A percentile compares a stretch with the other conserved stretches of the same genome.
These are phyloP conservation scores for Ogataea wickerhamii DNA, from an alignment of 805 yeast genomes.

Conservation along the genomic window DNA sequence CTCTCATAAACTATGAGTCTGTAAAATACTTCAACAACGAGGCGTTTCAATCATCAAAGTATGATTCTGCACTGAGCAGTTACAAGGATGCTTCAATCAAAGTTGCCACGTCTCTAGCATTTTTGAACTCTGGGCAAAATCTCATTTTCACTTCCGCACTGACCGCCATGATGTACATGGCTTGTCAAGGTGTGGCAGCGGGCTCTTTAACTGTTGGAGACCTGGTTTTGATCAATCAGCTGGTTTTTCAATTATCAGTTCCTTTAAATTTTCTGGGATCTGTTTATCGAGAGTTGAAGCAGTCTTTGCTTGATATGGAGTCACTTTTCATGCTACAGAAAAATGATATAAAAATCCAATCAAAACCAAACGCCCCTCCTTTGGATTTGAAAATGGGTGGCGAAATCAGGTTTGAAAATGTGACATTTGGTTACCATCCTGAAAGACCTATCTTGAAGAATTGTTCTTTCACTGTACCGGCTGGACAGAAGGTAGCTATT, in stretches of 20 bases:
- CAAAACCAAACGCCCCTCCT: constrained; percentile 59
- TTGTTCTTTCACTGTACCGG: constrained; percentile 81
- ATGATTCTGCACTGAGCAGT: constrained; percentile 65
- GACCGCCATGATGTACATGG: constrained; percentile 98
- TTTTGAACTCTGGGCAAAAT: constrained; percentile 75
- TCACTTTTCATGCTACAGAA: constrained; percentile 82
- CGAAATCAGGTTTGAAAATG: constrained; percentile 85
- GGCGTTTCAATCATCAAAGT: constrained; percentile 69
- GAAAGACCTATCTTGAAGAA: constrained; percentile 81
- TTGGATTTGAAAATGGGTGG: constrained; percentile 57
- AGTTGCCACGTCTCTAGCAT: constrained; percentile 82
- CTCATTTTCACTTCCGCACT: constrained; percentile 81
- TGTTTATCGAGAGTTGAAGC: constrained; percentile 91
- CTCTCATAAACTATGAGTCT: constrained; percentile 89
- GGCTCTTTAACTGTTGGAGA: constrained; percentile 91
- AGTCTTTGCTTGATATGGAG: constrained; percentile 93
- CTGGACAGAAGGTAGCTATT: constrained; percentile 87
- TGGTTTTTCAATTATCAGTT: constrained; percentile 92
- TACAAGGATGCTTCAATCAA: constrained; percentile 76
- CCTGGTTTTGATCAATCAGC: constrained; percentile 87
- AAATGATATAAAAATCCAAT: constrained; percentile 62
- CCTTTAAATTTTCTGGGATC: constrained; percentile 94
- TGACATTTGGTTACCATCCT: constrained; percentile 86
- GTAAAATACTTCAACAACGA: constrained; percentile 96
- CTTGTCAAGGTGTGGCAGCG: constrained; percentile 84